Evolutionary conservation across 2,329 filamentous ascomycete genomes (phyloP).

Genomic region (Cladosporium sphaerospermum): DNA sequence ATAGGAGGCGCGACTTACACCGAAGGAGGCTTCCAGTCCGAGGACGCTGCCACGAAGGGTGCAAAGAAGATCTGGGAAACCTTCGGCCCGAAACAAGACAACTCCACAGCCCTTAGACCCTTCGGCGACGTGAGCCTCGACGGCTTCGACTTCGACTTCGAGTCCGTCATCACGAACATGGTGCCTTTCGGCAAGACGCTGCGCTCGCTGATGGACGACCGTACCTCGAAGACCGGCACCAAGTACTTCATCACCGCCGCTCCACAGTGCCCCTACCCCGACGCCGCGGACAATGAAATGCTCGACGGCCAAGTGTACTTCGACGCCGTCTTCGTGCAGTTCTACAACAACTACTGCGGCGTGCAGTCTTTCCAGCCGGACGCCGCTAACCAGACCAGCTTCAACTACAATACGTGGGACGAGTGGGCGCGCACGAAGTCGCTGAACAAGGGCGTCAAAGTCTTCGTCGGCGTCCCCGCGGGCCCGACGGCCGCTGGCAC

Average conservation of each 20-base stretch:
- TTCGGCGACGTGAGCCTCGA: constrained; percentile 62
- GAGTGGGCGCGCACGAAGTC: constrained; percentile 31
- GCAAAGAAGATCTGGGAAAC: constrained; percentile 63
- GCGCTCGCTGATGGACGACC: constrained; percentile 25
- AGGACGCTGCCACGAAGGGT: constrained; percentile 46
- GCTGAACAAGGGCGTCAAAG: constrained; percentile 23
- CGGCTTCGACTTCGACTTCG: constrained; percentile 74
- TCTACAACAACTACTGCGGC: constrained; percentile 45
- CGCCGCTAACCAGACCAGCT: constrained; percentile 49
- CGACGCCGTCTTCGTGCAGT: constrained; percentile 39
- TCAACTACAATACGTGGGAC: constrained; percentile 36
- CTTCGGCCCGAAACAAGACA: constrained; percentile 51
- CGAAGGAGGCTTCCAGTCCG: constrained; percentile 59
- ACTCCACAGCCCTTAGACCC: constrained; percentile 49
- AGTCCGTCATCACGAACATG: constrained; percentile 55
- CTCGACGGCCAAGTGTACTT: constrained; percentile 57
- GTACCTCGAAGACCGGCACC: constrained; percentile 18
- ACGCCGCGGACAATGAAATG: constrained; percentile 27
- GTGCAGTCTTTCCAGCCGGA: constrained; percentile 28
- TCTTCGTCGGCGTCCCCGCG: constrained; percentile 32
- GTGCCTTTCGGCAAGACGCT: constrained; percentile 41
- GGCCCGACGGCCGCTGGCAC: constrained; percentile 30
- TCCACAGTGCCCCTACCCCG: constrained; percentile 37
- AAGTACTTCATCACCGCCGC: constrained; percentile 41
- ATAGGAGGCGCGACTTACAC: constrained; percentile 65